Base-by-base conservation (phyloP, 225 moss, liverwort and hornwort genomes). In the Marchantia polymorpha region DNA sequence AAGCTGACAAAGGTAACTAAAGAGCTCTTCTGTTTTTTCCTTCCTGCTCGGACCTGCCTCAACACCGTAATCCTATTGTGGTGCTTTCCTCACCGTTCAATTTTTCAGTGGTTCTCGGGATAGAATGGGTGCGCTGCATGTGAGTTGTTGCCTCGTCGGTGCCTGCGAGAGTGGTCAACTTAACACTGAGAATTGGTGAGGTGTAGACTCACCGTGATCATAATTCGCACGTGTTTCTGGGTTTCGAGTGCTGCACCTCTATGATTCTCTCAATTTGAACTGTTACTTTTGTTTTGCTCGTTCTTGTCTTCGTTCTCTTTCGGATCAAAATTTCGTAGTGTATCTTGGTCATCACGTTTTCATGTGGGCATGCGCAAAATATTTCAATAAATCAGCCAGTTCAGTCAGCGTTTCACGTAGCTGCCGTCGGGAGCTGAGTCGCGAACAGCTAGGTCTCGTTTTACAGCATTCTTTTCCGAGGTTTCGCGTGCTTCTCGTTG, bases 1-100 rank as follows among this genome's bases (percentile, higher is more conserved):
- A 25, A 75, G 75, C 75, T 75, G 75, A 58, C 58, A 75, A 29
- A 58, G 75, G 75, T 59, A 59, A 59, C 29, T 75, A 14, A 59
- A 7, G 29, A 55, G 52, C 52, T 73, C 13, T 75, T 20, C 11
- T 30, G 5, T 70, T 19, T 30, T 49, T 12, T 47, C 7, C 3
- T 70, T 60, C 46, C 0, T 71, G 49, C 71, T 50, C 50, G 10
- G 7, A 4, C 39, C 17, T 65, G 65, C 65, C 29, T 13, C 65
- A 65, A 50, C 22, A 71, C 50, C 7, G 12, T n/a, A 51, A 14
- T 22, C 50, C 3, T 22, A 19, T 50, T 9, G 49, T 47, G 23
- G 50, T 12, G 20, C 47, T 22, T 16, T 9, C 47, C 46, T 47
- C 47, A 7, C 0, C n/a, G n/a, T 4, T 29, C 65, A 23, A 71